Conservation (phyloP, 495 filamentous ascomycete genomes). For the Daldinia bambusicola region DNA sequence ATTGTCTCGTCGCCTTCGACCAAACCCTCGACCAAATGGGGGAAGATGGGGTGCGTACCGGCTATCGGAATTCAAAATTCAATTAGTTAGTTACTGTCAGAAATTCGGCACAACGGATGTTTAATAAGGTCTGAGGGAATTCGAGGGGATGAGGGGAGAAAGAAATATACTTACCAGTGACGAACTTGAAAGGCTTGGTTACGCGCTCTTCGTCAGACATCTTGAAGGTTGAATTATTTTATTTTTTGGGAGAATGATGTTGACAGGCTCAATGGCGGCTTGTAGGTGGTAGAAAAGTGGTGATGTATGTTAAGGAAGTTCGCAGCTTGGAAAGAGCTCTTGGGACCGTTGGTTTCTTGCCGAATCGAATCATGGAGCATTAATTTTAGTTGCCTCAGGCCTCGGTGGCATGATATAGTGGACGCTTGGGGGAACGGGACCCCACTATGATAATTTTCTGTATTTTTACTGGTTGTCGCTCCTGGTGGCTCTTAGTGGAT, state of each 20-base stretch:
- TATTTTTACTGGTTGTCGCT: conserved; percentile 40
- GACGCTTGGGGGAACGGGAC: conserved; percentile 31
- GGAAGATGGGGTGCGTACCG: conserved; percentile 56
- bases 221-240: conserved; percentile 52
- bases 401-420: conserved; percentile 47
- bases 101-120: conserved; percentile 37
- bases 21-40: conserved; percentile 6
- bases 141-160: too few species aligned
- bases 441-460: conserved; percentile 42
- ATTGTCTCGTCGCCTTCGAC: conserved; percentile 27
- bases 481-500: conserved; percentile 29
- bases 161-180: conserved; percentile 80
- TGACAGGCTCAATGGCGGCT: conserved; percentile 41
- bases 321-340: conserved; percentile 29
- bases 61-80: conserved; percentile 45
- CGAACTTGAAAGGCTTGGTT: conserved; percentile 99
- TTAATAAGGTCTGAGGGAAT: conserved; percentile 48
- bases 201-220: conserved; percentile 93
- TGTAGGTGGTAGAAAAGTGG: conserved; percentile 14
- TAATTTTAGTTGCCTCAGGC: conserved; percentile 40
- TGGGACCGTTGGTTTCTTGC: conserved; percentile 39
- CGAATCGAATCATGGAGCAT: conserved; percentile 46
- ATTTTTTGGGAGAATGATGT: conserved; percentile 32
- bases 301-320: conserved; percentile 44
- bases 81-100: conserved; percentile 41